phyloP scores from a whole-genome alignment of 257 asterid species.

The Ocimum tenuiflorum region DNA sequence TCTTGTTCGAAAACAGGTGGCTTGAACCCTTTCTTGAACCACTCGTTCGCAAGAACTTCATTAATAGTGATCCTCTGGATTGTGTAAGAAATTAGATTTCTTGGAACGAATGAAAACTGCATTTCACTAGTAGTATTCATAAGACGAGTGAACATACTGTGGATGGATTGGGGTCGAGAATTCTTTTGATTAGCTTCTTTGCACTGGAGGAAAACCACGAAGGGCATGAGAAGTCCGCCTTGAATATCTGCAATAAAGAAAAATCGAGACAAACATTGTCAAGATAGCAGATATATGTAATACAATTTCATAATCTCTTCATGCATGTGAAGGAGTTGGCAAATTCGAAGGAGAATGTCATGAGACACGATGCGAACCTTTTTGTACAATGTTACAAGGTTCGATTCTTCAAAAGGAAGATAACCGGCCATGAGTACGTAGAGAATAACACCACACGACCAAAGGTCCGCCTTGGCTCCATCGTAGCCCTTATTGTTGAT shows the following conservation, averaged over 20 bases:
- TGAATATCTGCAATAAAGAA: constrained; percentile 57
- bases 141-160: constrained; percentile 44
- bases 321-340: neutral
- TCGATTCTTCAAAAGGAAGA: constrained; percentile 86
- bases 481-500: constrained; percentile 87
- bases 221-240: constrained; percentile 85
- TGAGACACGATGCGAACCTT: constrained; percentile 25
- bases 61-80: constrained; percentile 73
- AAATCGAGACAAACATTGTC: neutral
- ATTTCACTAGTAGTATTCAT: neutral
- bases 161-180: constrained; percentile 83
- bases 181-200: constrained; percentile 75
- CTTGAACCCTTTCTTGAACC: constrained; percentile 95
- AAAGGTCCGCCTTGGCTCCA: constrained; percentile 94
- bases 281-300: no score
- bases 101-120: neutral
- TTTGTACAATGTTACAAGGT: constrained; percentile 52
- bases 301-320: neutral
- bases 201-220: constrained; percentile 87
- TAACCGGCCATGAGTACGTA: constrained; percentile 60
- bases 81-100: neutral
- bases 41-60: constrained; percentile 74
- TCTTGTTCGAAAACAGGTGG: constrained; percentile 69
- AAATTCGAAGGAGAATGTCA: neutral
- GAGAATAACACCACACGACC: constrained; percentile 83